Conservation (phyloP, 2,329 filamentous ascomycete genomes). For the Cordyceps tenuipes region DNA sequence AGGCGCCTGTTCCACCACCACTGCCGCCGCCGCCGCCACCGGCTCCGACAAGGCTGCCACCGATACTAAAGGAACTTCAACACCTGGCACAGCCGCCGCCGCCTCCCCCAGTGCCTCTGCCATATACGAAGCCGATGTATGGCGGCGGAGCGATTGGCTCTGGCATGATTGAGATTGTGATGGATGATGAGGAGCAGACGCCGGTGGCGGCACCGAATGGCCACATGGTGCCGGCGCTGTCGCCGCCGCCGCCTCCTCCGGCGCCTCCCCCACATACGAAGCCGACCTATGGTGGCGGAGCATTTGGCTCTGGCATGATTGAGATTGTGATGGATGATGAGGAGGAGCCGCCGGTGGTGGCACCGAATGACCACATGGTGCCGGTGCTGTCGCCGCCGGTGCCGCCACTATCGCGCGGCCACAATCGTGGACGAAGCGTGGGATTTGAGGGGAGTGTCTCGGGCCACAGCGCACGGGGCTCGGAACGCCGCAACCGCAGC, state of each 20-base stretch:
- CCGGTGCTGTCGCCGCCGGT: constrained; percentile 38
- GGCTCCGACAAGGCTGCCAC: constrained; percentile 35
- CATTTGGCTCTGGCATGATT: constrained; percentile 47
- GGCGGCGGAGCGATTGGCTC: constrained; percentile 40
- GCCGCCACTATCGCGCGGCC: constrained; percentile 34
- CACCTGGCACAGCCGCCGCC: constrained; percentile 54
- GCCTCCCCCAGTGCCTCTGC: constrained; percentile 52
- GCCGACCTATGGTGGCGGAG: constrained; percentile 33
- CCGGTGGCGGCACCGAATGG: constrained; percentile 31
- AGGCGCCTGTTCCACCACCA: constrained; percentile 40
- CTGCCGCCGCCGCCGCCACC: constrained; percentile 34
- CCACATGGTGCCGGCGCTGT: constrained; percentile 35
- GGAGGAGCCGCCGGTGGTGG: constrained; percentile 27
- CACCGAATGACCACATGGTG: constrained; percentile 34
- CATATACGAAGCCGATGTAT: constrained; percentile 31
- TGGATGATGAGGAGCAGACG: constrained; percentile 47
- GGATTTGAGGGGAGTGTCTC: constrained; percentile 44
- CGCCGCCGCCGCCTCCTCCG: constrained; percentile 46
- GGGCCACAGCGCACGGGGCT: constrained; percentile 47
- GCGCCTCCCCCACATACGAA: constrained; percentile 44
- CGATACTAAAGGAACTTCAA: constrained; percentile 53
- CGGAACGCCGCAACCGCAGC: constrained; percentile 51
- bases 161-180: constrained; percentile 57
- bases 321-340: constrained; percentile 61
- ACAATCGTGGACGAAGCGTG: constrained; percentile 49